Evolutionary conservation across 2,329 filamentous ascomycete species (phyloP).

Genomic region (Aschersonia sp.): DNA sequence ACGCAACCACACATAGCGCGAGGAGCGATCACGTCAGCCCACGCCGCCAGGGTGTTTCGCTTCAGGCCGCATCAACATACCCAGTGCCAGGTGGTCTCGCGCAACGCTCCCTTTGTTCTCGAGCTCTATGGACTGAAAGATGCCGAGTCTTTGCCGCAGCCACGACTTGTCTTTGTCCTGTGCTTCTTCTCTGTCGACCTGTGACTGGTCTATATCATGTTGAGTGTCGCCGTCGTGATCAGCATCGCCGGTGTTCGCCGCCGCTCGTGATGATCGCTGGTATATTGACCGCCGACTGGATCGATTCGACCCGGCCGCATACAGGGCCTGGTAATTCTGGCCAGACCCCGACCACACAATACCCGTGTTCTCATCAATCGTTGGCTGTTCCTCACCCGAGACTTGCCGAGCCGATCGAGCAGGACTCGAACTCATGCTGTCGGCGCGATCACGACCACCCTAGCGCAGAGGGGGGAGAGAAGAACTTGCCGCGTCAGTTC

Average conservation of each 20-base stretch:
- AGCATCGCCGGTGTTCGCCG: conserved; percentile 3
- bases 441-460: conserved; percentile 27
- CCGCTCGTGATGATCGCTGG: conserved; percentile 6
- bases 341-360: conserved; percentile 20
- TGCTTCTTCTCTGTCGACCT: background rate
- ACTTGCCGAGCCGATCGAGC: conserved; percentile 5
- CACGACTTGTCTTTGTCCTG: conserved; percentile 20
- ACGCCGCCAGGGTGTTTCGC: background rate
- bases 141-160: conserved; percentile 33
- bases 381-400: conserved; percentile 7
- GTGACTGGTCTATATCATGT: background rate
- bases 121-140: conserved; percentile 53
- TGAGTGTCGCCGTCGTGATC: background rate
- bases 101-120: conserved; percentile 81
- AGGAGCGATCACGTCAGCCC: background rate
- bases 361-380: conserved; percentile 26
- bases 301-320: conserved; percentile 8
- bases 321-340: conserved; percentile 25
- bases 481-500: background rate
- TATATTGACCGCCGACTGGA: conserved; percentile 6
- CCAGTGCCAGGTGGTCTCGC: conserved; percentile 66
- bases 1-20: no score
- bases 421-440: conserved; percentile 19
- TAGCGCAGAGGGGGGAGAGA: conserved; percentile 7
- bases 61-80: conserved; percentile 25